Base-by-base conservation (phyloP, 805 yeast genomes). In the Barnettozyma vustinii region DNA sequence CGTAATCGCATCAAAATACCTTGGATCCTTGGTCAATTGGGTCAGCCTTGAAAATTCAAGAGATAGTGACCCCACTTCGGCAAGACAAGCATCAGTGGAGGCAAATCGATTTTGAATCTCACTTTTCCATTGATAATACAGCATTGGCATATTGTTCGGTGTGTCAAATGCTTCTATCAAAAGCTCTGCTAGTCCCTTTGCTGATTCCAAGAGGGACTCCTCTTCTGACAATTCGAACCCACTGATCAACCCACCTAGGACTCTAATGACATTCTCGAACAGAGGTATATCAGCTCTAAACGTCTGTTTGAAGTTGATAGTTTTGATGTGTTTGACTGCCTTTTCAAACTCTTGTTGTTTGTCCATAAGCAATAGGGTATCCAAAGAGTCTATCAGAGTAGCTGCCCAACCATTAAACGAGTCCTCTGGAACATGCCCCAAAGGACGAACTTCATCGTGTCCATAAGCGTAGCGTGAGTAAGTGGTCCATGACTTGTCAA, bases 141-240 rank as follows among this genome's bases (percentile, higher is more conserved):
- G 55, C 9, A 75, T 49, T 3, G 85, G 85, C 65, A 80, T 67
- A 40, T 75, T 66, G 53, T 79, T 78, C 15, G 83, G 83, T 0
- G 84, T 79, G 53, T 80, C 84, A 55, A 78, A 80, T 0, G 83
- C 74, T 20, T 77, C 75, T 55, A 80, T 55, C 32, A 79, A 59
- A 46, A 78, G 65, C 44, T 75, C 74, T 1, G 74, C 83, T 15
- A 79, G 57, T 25, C 74, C 73, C 23, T 63, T 63, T 1, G 81
- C 78, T 51, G 72, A 68, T 1, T 53, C 54, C 8, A 75, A 57
- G 15, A 72, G 62, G 1, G 70, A 49, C 35, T 60, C 49, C 1
- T 67, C 67, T 0, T 57, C 45, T 0, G 80, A 71, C 32, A 80
- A 57, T 41, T 80, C 83, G 52, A 75, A 79, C 0, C 77, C 80